phyloP scores from a whole-genome alignment of 352 stramenopile genomes.

The Pelagophyceae sp. region DNA sequence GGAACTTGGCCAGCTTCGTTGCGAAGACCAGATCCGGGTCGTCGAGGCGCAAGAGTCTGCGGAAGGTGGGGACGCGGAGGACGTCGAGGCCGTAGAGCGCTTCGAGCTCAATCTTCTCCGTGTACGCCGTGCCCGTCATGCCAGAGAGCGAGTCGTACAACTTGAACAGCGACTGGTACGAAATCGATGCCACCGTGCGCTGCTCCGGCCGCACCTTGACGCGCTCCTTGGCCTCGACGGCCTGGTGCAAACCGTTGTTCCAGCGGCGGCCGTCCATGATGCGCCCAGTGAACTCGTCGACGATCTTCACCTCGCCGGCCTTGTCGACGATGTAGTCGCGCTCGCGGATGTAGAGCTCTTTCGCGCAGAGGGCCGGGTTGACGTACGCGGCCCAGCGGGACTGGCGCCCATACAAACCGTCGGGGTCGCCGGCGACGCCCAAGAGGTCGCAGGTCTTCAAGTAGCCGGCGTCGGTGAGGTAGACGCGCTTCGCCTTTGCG shows the following conservation, averaged over 20 bases:
- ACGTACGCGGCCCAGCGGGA: slow-evolving; percentile 33
- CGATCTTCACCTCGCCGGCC: slow-evolving; percentile 37
- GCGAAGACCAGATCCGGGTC: slow-evolving; percentile 41
- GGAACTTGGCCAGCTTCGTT: slow-evolving; percentile 35
- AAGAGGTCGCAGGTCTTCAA: slow-evolving; percentile 35
- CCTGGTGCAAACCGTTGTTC: slow-evolving; percentile 33
- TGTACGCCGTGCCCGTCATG: slow-evolving; percentile 36
- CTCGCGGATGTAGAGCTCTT: slow-evolving; percentile 35
- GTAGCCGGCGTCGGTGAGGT: slow-evolving; percentile 43
- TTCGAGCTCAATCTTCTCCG: slow-evolving; percentile 30
- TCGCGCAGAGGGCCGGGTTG: slow-evolving; percentile 36
- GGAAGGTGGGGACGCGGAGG: slow-evolving; percentile 38
- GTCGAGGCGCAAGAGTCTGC: slow-evolving; percentile 36
- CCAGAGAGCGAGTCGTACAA: slow-evolving; percentile 32
- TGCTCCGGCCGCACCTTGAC: slow-evolving; percentile 28
- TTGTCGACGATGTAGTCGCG: slow-evolving; percentile 39
- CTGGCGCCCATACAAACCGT: background rate
- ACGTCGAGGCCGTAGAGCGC: slow-evolving; percentile 32
- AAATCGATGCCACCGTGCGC: slow-evolving; percentile 29
- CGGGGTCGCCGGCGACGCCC: slow-evolving; percentile 8
- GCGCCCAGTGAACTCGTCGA: slow-evolving; percentile 49
- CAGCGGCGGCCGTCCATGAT: slow-evolving; percentile 35
- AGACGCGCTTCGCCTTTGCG: slow-evolving; percentile 37
- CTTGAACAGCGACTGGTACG: slow-evolving; percentile 36
- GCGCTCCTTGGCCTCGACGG: slow-evolving; percentile 34